Conservation (phyloP, 768 basidiomycete genomes). For the Amanita jacksonii region DNA sequence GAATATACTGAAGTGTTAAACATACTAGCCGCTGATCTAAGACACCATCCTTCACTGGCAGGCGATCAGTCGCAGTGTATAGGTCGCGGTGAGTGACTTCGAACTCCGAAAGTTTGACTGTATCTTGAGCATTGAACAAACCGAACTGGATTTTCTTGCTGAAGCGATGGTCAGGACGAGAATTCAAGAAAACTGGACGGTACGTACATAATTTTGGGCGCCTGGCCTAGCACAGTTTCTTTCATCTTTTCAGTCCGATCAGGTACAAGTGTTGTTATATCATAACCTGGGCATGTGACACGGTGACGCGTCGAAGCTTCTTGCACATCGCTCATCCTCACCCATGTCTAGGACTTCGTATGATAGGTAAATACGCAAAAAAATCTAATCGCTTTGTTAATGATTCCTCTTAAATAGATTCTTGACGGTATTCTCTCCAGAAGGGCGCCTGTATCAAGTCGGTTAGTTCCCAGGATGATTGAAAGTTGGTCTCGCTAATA, state of each 20-base stretch:
- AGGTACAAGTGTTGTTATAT: too few species aligned
- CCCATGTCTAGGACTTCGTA: conserved; percentile 92
- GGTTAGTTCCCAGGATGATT: conserved; percentile 41
- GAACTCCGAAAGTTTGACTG: conserved; percentile 92
- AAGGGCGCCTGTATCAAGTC: conserved; percentile 98
- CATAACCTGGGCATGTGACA: too few species aligned
- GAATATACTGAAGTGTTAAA: too few species aligned
- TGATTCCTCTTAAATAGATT: conserved; percentile 50
- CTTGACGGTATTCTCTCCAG: conserved; percentile 94
- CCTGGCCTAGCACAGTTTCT: conserved; percentile 69
- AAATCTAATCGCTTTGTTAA: too few species aligned
- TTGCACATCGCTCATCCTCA: conserved; percentile 18
- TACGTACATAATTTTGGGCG: conserved; percentile 75
- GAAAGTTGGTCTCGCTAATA: conserved; percentile 10
- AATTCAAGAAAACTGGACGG: neutral
- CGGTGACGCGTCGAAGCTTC: conserved; percentile 41
- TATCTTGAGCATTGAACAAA: conserved; percentile 87
- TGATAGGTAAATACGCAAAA: conserved; percentile 51
- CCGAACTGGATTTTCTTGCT: conserved; percentile 97
- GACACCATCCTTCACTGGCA: conserved; percentile 87
- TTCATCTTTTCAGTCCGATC: conserved; percentile 65
- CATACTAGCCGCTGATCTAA: conserved; percentile 84
- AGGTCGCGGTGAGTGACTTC: conserved; percentile 91
- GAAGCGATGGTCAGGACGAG: conserved; percentile 11
- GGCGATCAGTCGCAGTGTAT: conserved; percentile 74